Evolutionary conservation across 352 stramenopile species (phyloP), one percentile per base, ranked within the genome.

Genomic region (Pythium phragmitis): DNA sequence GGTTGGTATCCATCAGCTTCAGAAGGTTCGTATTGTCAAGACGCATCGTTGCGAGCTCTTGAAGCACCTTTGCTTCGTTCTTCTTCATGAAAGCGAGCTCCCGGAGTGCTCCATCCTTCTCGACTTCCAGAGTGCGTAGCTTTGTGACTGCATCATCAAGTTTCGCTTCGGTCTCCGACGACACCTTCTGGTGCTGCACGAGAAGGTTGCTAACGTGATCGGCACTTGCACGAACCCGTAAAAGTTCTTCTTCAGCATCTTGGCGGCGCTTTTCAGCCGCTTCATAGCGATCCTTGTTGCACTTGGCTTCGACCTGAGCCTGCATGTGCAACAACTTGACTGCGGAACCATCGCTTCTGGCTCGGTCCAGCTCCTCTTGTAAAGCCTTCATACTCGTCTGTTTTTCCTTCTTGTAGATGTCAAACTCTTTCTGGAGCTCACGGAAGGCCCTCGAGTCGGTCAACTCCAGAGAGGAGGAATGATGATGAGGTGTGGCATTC

Each of bases 331-430:
- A 74, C 23, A 91, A 60, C 16, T 77, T 78, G 11, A 72, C 74
- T 36, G 79, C 60, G 3, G 82, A 87, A 33, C 50, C 69, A 19
- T 91, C 85, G 26, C 54, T 43, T 19, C 74, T 80, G 17, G 83
- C 64, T 60, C 79, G 64, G 19, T 95, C 82, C 6, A 93, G 60
- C n/a, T 74, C 57, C 26, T 90, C 81, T 39, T 92, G 79, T 26
- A 95, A 23, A 60, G 88, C 69, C 57, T 89, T 85, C 28, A 84
- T 58, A 49, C 74, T 88, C 4, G 67, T 52, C 28, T 90, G 74
- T 60, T 91, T 92, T 43, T 94, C 85, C 48, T 89, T 82, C 64
- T 87, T 88, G 73, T 91, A 91, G 48, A 89, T 75, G 5, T 87
- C 85, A 52, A 92, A 91, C 33, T 95, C 82, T 17, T 73, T 63